Percentiles rank a stretch among this genome's conserved stretches.
Conservation (phyloP, 2,329 filamentous ascomycete species). For the Talaromyces sp. region DNA sequence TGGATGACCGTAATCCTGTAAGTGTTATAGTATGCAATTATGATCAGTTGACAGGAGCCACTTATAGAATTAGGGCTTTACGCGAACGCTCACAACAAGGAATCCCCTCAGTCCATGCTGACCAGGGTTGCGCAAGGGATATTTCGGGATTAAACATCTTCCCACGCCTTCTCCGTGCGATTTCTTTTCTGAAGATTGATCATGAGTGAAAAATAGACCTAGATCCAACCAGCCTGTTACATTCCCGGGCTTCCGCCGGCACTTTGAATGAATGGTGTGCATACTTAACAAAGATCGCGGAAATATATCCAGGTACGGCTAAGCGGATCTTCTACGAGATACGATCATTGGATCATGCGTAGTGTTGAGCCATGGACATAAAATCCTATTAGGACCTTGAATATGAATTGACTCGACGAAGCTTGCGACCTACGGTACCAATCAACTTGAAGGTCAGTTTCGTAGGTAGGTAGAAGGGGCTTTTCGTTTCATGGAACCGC, state of each 20-base stretch:
- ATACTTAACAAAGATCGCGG: background rate
- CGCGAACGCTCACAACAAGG: background rate
- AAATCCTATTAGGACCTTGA: background rate
- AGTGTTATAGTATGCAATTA: background rate
- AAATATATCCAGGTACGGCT: slow-evolving; percentile 4
- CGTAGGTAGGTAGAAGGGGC: background rate
- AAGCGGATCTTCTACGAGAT: background rate
- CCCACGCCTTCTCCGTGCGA: background rate
- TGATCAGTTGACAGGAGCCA: background rate
- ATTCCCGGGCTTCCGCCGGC: background rate
- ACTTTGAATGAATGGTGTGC: background rate
- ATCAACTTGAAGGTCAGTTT: background rate
- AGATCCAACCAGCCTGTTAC: background rate
- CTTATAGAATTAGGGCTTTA: background rate
- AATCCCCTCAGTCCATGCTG: background rate
- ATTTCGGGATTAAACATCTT: background rate
- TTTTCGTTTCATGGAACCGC: background rate
- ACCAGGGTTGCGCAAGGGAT: background rate
- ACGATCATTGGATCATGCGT: background rate
- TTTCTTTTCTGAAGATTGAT: background rate
- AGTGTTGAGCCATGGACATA: background rate
- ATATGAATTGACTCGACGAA: background rate
- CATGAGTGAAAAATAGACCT: no score
- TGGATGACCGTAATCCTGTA: background rate
- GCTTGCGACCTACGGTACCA: background rate